Evolutionary conservation across 2,329 filamentous ascomycete genomes (phyloP).

Genomic region (Daldinia sp.): DNA sequence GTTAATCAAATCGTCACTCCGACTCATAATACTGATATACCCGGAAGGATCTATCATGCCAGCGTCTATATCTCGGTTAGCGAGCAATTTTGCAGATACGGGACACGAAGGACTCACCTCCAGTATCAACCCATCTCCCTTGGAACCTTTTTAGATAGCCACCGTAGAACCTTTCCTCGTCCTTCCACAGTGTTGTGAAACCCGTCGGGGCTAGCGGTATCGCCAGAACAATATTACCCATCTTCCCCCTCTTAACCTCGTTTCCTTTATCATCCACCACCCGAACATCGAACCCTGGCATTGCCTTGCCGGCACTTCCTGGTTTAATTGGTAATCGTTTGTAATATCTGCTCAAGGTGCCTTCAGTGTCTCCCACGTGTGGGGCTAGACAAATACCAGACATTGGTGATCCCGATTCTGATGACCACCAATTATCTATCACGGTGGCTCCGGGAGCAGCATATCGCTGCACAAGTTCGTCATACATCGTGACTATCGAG

Average conservation of each 20-base stretch:
- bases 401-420: constrained; percentile 66
- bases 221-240: constrained; percentile 91
- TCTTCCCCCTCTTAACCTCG: constrained; percentile 73
- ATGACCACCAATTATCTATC: constrained; percentile 70
- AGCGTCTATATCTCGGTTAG: constrained; percentile 62
- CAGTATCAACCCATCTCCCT: constrained; percentile 88
- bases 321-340: constrained; percentile 71
- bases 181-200: constrained; percentile 85
- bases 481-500: constrained; percentile 82
- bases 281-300: constrained; percentile 90
- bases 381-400: constrained; percentile 65
- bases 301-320: constrained; percentile 87
- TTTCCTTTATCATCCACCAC: constrained; percentile 82
- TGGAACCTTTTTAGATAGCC: constrained; percentile 84
- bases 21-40: constrained; percentile 70
- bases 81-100: not conserved
- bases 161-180: constrained; percentile 85
- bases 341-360: constrained; percentile 47
- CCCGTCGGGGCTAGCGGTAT: constrained; percentile 86
- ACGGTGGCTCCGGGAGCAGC: constrained; percentile 69
- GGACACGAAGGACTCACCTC: constrained; percentile 49
- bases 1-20: constrained; percentile 88
- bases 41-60: constrained; percentile 83
- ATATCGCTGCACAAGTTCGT: constrained; percentile 73
- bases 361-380: constrained; percentile 64